A percentile compares a stretch with the other conserved stretches of the same genome.
Evolutionary conservation across 345 rosid species (phyloP).

Genomic region (Clarkia xantiana): DNA sequence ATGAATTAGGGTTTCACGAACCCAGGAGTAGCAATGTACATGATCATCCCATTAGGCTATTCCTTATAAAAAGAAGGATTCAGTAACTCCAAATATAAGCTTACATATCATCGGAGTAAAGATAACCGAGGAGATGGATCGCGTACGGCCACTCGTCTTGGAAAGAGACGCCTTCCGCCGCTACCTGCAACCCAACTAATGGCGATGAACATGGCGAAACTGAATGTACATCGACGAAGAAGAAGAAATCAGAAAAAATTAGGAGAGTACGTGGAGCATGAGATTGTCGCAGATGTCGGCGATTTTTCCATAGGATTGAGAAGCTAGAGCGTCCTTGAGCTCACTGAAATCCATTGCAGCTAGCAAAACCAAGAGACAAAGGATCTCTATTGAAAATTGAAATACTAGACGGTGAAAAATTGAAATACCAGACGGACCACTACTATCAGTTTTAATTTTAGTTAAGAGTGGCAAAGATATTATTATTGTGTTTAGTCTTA

Average conservation of each 20-base stretch:
- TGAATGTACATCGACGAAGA: no score
- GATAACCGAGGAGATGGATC: constrained; percentile 62
- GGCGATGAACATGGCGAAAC: neutral
- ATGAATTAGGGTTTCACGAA: no score
- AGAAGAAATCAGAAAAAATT: neutral
- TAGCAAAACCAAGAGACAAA: no score
- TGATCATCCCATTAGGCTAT: no score
- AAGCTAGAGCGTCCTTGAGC: constrained; percentile 42
- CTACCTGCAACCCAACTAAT: constrained; percentile 24
- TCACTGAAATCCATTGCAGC: constrained; percentile 50
- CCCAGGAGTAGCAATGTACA: no score
- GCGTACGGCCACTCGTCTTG: constrained; percentile 89
- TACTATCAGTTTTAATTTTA: no score
- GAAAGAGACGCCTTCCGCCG: constrained; percentile 51
- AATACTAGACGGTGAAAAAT: no score
- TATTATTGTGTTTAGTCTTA: no score
- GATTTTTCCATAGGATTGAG: constrained; percentile 40
- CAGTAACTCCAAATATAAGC: constrained; percentile 3
- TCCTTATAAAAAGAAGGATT: neutral
- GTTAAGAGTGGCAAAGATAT: no score
- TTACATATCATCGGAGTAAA: constrained; percentile 53
- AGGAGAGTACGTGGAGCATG: constrained; percentile 44
- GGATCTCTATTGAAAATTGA: no score
- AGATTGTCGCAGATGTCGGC: constrained; percentile 74
- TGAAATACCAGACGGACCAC: no score